phyloP scores from a whole-genome alignment of 495 filamentous ascomycete genomes.

The Beverwykella pulmonaria region DNA sequence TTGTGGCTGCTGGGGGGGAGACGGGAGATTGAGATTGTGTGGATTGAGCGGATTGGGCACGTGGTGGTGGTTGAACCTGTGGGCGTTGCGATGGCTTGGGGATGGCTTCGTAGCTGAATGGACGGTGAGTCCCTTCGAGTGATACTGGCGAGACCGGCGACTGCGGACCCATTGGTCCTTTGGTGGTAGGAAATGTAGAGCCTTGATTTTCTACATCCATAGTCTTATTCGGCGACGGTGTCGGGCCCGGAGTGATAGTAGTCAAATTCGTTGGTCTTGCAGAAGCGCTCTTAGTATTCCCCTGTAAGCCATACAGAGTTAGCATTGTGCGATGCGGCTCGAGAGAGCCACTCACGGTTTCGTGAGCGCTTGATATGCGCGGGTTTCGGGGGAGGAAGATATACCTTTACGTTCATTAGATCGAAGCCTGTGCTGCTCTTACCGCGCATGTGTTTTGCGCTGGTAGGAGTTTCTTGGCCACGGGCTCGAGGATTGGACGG shows the following conservation, averaged over 20 bases:
- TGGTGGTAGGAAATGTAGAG: not conserved
- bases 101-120: conserved; percentile 20
- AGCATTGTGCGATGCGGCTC: not conserved
- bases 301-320: not conserved
- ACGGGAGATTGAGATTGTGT: conserved; percentile 13
- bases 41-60: not conserved
- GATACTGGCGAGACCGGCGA: conserved; percentile 7
- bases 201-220: not conserved
- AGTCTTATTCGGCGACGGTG: conserved; percentile 6
- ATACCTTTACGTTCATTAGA: conserved; percentile 27
- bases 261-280: conserved; percentile 2
- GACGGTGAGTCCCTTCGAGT: not conserved
- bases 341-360: conserved; percentile 10
- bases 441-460: conserved; percentile 22
- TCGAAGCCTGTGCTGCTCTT: conserved; percentile 38
- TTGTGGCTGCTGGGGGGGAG: conserved; percentile 5
- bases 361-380: conserved; percentile 17
- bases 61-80: not conserved
- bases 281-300: not conserved
- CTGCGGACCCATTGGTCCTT: not conserved
- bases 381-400: conserved; percentile 5
- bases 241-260: conserved; percentile 21
- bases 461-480: not conserved
- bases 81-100: not conserved
- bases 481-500: conserved; percentile 21